phyloP scores from a whole-genome alignment of 331 rosid genomes.

The Phaseolus coccineus region DNA sequence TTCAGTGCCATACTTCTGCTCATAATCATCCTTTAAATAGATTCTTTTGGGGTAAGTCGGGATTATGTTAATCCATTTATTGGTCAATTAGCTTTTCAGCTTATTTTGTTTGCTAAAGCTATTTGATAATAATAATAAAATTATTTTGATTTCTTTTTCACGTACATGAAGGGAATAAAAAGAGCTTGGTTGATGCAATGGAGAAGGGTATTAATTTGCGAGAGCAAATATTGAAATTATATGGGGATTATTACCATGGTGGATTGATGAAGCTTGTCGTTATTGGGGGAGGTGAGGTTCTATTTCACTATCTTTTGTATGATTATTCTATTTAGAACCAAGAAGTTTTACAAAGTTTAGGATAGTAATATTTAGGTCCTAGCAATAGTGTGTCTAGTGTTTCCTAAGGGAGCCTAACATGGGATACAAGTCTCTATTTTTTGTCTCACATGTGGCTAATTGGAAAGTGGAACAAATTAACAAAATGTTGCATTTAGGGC shows the following conservation, averaged over 20 bases:
- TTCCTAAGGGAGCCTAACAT: constrained; percentile 19
- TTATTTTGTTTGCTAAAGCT: constrained; percentile 29
- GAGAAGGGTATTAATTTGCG: constrained; percentile 86
- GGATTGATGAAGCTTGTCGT: constrained; percentile 97
- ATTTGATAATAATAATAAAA: background rate
- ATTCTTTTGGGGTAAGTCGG: constrained; percentile 82
- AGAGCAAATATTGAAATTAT: constrained; percentile 77
- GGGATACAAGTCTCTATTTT: background rate
- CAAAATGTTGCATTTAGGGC: background rate
- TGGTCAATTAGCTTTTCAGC: constrained; percentile 31
- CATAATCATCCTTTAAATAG: constrained; percentile 83
- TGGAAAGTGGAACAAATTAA: background rate
- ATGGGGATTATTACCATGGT: constrained; percentile 82
- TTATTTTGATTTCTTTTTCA: constrained; percentile 27
- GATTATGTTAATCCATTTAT: constrained; percentile 41
- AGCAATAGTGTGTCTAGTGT: constrained; percentile 30
- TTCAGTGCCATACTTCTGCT: constrained; percentile 85
- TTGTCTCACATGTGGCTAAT: constrained; percentile 2
- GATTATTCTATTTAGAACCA: constrained; percentile 12
- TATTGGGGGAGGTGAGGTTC: constrained; percentile 93
- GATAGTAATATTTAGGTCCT: constrained; percentile 37
- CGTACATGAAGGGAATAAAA: constrained; percentile 81
- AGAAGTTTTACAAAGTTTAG: constrained; percentile 15
- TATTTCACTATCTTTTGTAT: constrained; percentile 35
- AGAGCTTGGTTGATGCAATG: constrained; percentile 93